Conservation (phyloP, 192 early-diverging fungal genomes). For the Coemansia sp. region DNA sequence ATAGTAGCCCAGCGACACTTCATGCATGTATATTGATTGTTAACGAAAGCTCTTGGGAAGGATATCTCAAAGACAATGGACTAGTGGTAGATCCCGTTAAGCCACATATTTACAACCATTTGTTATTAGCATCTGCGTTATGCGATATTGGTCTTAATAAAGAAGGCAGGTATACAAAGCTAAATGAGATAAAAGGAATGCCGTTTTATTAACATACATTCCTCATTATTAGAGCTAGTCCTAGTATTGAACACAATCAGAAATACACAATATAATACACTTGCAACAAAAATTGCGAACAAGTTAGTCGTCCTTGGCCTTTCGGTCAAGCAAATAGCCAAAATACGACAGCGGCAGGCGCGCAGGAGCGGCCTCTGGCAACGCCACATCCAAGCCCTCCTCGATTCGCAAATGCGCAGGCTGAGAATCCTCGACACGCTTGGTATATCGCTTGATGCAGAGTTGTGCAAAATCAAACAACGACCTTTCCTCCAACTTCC, state of each 20-base stretch:
- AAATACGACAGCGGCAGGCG: constrained; percentile 37
- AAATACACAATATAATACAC: not conserved
- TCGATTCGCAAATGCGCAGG: not conserved
- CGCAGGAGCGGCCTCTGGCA: constrained; percentile 8
- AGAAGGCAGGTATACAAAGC: not conserved
- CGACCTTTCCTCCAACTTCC: constrained; percentile 24
- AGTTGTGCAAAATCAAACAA: constrained; percentile 26
- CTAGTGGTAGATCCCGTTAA: not conserved
- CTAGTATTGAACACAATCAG: not conserved
- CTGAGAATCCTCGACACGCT: constrained; percentile 36
- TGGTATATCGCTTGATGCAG: constrained; percentile 33
- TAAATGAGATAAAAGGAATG: not conserved
- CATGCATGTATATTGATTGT: not conserved
- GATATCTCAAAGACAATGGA: not conserved
- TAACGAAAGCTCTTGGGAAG: not conserved
- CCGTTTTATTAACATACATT: not conserved
- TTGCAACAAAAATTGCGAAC: too few species aligned
- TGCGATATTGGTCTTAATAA: not conserved
- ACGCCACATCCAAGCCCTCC: not conserved
- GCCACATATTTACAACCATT: not conserved
- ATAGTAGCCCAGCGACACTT: not conserved
- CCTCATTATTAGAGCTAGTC: not conserved
- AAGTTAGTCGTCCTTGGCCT: not conserved
- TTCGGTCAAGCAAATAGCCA: constrained; percentile 23
- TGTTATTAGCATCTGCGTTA: not conserved